phyloP scores from a whole-genome alignment of 225 moss, liverwort and hornwort species.

The Rhytidiadelphus loreus region DNA sequence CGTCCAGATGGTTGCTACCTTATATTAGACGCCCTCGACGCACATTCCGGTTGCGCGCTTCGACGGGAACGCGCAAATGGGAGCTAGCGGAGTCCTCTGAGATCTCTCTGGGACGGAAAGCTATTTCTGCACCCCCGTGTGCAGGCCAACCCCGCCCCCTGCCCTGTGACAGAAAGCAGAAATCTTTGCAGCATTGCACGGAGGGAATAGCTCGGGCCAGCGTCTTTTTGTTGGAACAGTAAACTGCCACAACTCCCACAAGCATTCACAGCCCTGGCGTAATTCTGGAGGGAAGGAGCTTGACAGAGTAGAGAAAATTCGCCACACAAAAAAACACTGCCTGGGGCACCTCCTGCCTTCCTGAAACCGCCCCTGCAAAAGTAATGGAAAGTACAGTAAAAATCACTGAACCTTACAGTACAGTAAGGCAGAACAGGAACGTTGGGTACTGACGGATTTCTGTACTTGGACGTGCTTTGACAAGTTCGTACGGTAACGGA shows the following conservation, averaged over 20 bases:
- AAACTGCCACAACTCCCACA: not conserved
- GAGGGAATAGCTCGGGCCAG: not conserved
- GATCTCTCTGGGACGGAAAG: not conserved
- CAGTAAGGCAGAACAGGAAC: too few relatives aligned
- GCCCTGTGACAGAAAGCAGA: not conserved
- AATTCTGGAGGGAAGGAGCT: not conserved
- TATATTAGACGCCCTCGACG: not conserved
- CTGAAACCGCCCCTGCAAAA: not conserved
- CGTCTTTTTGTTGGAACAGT: not conserved
- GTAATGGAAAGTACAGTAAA: not conserved
- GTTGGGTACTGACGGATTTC: not conserved
- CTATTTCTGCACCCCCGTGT: not conserved
- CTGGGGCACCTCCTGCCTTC: too few relatives aligned
- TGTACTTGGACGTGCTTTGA: not conserved
- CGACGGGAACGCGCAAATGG: not conserved
- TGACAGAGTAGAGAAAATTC: not conserved
- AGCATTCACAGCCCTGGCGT: not conserved
- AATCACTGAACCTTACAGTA: too few relatives aligned
- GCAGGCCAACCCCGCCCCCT: not conserved
- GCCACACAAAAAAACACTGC: too few relatives aligned
- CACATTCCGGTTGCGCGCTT: not conserved
- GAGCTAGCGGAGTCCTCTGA: not conserved
- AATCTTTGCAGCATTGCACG: not conserved
- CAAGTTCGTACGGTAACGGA: not conserved
- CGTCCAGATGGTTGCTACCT: not conserved